These are phyloP conservation scores for Collybiopsis confluens DNA, from an alignment of 768 basidiomycete genomes.

Conservation along the genomic window DNA sequence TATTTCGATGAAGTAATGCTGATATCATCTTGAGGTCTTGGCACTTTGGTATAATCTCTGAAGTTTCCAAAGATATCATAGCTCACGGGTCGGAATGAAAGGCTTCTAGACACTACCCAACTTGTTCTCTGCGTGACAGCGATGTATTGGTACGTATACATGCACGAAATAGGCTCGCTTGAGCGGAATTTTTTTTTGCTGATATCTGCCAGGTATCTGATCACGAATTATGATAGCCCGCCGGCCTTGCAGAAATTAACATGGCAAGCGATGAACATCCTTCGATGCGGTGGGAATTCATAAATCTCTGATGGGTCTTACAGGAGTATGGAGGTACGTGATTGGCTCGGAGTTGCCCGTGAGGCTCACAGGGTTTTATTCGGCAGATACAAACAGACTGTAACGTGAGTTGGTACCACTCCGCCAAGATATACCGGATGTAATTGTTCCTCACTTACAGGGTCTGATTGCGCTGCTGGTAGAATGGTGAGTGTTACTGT, in stretches of 20 bases:
- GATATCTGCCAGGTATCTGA: constrained; percentile 34
- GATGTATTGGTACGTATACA: constrained; percentile 37
- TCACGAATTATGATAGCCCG: constrained; percentile 38
- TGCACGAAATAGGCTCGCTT: neutral
- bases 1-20: neutral
- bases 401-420: constrained; percentile 28
- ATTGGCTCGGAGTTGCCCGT: neutral
- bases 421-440: neutral
- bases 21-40: constrained; percentile 24
- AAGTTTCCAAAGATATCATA: neutral
- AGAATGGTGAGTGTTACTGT: constrained; percentile 31
- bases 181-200: neutral
- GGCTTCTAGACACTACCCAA: constrained; percentile 41
- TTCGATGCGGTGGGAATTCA: neutral
- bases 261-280: constrained; percentile 29
- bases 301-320: neutral
- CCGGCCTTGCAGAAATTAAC: constrained; percentile 30
- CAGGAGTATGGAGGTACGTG: constrained; percentile 41
- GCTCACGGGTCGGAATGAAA: constrained; percentile 11
- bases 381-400: constrained; percentile 48
- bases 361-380: neutral
- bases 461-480: constrained; percentile 48
- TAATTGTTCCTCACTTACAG: constrained; percentile 15
- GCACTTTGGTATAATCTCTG: constrained; percentile 26
- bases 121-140: constrained; percentile 38